phyloP scores from a whole-genome alignment of 768 basidiomycete genomes.

The Coprinopsis strossmayeri region DNA sequence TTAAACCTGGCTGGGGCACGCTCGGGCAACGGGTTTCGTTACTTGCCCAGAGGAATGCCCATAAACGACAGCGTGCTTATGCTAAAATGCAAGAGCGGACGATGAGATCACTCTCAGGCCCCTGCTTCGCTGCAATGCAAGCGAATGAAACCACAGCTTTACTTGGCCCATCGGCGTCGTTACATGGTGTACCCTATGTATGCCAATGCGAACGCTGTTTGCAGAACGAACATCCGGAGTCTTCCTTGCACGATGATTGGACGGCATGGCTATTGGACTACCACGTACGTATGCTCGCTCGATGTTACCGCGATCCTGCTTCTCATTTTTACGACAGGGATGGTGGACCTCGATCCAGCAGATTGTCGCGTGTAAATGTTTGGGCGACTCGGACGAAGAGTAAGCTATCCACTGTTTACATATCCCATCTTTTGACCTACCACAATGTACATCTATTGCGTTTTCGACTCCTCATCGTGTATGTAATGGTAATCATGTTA shows the following conservation, averaged over 20 bases:
- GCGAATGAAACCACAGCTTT: slow-evolving; percentile 3
- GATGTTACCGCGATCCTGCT: too few relatives aligned
- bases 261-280: slow-evolving; percentile 62
- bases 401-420: slow-evolving; percentile 7
- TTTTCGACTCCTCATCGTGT: not conserved
- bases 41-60: slow-evolving; percentile 23
- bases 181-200: not conserved
- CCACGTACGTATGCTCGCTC: slow-evolving; percentile 45
- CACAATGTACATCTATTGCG: not conserved
- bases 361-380: slow-evolving; percentile 55
- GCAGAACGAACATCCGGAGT: slow-evolving; percentile 30
- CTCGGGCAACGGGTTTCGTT: slow-evolving; percentile 50
- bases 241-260: slow-evolving; percentile 35
- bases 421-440: too few relatives aligned
- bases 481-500: not conserved
- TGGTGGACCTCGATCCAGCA: slow-evolving; percentile 78
- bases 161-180: not conserved
- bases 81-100: not conserved
- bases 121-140: not conserved
- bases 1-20: slow-evolving; percentile 51
- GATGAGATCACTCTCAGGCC: not conserved
- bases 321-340: too few relatives aligned
- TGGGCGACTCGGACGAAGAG: slow-evolving; percentile 47
- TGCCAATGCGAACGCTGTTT: not conserved
- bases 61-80: slow-evolving; percentile 1